Base-by-base conservation (phyloP, 2,329 filamentous ascomycete species). In the Scytalidium sp. region DNA sequence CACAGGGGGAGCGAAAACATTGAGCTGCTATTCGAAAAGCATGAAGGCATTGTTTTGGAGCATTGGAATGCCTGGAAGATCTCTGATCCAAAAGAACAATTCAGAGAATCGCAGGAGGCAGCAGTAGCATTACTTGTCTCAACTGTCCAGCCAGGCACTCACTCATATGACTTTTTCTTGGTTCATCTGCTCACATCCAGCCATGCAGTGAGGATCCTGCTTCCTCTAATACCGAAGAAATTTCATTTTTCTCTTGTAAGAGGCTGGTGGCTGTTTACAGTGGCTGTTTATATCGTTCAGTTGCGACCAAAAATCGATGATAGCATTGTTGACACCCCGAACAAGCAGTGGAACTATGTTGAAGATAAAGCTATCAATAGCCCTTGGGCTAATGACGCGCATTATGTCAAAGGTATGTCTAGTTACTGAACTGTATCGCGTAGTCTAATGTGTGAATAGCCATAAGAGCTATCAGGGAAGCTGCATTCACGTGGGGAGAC, bases 11-110 rank as follows among this genome's bases (percentile, higher is more conserved):
- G 74, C 44, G 73, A 78, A 29, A 89, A 94, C 59, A 74, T 95
- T 46, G 75, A 83, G 3, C 70, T 71, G 2, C 72, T 97, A 7
- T 85, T 97, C 53, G 69, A 79, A 29, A 73, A 87, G 52, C 80
- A 87, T 46, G 87, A 93, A 61, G 75, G 79, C 13, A 76, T 84
- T 0, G 73, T 96, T 15, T 69, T 97, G 42, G 87, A 95, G 58
- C 90, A 97, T 71, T 97, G 91, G 90, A 94, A 95, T 57, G 85
- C 87, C 3, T 97, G 91, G 92, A 74, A 78, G 9, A 75, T 95
- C 19, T 70, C 76, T 8, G 77, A 92, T 52, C 85, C 88, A 1
- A 75, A 77, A n/a, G 76, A 79, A 56, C 86, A 91, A 61, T 95
- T 97, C 63, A 79, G 83, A 50, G 79, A 87, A 50, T 88, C 85